Conservation (phyloP, 352 stramenopile genomes). For the Pythium rhizo-oryzae region DNA sequence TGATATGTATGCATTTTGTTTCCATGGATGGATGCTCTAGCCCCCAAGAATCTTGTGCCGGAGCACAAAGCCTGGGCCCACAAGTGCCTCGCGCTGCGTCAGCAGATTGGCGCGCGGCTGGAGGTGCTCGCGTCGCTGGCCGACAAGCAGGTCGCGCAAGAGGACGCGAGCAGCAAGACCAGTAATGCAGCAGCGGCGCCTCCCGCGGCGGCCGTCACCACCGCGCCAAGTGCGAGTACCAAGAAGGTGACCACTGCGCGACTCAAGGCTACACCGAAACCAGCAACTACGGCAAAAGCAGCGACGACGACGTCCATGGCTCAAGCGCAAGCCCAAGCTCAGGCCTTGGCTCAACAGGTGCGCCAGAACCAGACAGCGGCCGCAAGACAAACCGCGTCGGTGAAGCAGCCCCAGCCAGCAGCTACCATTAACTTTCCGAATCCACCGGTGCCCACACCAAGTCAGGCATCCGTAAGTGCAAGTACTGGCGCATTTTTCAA, state of each 20-base stretch:
- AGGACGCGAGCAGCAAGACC: conserved; percentile 41
- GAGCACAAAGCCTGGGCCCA: conserved; percentile 81
- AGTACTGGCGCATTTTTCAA: background rate
- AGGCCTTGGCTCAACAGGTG: background rate
- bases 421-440: background rate
- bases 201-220: background rate
- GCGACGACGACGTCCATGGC: background rate
- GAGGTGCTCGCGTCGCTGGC: conserved; percentile 78
- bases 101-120: conserved; percentile 74
- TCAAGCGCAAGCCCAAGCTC: conserved; percentile 2
- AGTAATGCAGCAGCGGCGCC: conserved; percentile 1
- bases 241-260: background rate
- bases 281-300: background rate
- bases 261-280: conserved; percentile 3
- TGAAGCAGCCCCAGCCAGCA: conserved; percentile 6
- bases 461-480: background rate
- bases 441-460: background rate
- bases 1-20: conserved; percentile 1
- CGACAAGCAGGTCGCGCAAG: conserved; percentile 76
- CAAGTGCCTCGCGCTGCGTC: conserved; percentile 60
- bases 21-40: too few relatives aligned
- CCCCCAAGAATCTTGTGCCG: conserved; percentile 44
- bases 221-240: background rate
- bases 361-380: background rate
- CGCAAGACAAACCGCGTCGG: background rate